Conservation (phyloP, 805 yeast species). For the Candida koratica region DNA sequence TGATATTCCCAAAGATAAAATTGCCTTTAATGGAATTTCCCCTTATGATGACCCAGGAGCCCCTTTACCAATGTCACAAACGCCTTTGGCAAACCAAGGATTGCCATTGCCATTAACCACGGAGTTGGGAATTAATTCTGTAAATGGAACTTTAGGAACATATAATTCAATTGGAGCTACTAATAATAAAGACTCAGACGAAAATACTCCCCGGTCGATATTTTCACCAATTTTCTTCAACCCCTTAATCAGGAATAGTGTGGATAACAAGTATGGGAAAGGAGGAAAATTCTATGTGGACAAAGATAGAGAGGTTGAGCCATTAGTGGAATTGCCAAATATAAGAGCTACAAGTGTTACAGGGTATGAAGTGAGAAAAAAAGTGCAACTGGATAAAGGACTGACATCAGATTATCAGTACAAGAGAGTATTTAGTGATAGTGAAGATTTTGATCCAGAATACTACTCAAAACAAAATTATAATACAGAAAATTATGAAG, state of each 20-base stretch:
- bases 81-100: slow-evolving; percentile 38
- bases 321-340: slow-evolving; percentile 17
- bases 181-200: slow-evolving; percentile 8
- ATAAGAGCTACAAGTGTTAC: slow-evolving; percentile 36
- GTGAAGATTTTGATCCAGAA: slow-evolving; percentile 14
- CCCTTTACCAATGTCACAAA: slow-evolving; percentile 58
- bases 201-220: slow-evolving; percentile 41
- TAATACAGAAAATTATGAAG: slow-evolving; percentile 4
- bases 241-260: slow-evolving; percentile 68
- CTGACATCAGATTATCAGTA: slow-evolving; percentile 14
- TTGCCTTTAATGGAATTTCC: slow-evolving; percentile 41
- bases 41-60: slow-evolving; percentile 81
- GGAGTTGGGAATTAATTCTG: background rate
- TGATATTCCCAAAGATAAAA: slow-evolving; percentile 58
- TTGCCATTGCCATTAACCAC: background rate
- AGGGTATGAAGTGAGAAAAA: slow-evolving; percentile 19
- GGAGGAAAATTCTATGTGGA: slow-evolving; percentile 87
- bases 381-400: slow-evolving; percentile 8
- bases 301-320: slow-evolving; percentile 26
- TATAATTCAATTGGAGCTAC: background rate
- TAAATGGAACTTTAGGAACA: background rate
- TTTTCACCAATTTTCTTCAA: slow-evolving; percentile 82
- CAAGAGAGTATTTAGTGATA: slow-evolving; percentile 11
- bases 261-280: slow-evolving; percentile 79
- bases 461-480: too few species aligned